phyloP scores from a whole-genome alignment of 176 grass and related monocot species.

The Cocos nucifera region DNA sequence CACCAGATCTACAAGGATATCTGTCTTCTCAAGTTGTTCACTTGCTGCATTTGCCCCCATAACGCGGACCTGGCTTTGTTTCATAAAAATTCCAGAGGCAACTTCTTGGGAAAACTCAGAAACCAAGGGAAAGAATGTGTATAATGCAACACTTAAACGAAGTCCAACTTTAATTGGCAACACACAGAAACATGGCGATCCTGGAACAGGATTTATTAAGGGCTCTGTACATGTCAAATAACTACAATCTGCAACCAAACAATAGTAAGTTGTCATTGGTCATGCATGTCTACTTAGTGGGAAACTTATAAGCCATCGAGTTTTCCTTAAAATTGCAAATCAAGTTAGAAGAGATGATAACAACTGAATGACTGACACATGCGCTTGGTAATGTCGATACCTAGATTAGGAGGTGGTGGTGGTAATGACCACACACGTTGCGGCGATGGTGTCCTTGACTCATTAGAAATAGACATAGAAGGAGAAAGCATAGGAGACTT shows the following conservation, averaged over 20 bases:
- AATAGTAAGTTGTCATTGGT: neutral
- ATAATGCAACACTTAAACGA: constrained; percentile 63
- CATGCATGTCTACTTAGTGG: no score
- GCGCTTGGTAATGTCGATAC: constrained; percentile 17
- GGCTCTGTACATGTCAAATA: constrained; percentile 67
- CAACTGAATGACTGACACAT: neutral
- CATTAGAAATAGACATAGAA: constrained; percentile 29
- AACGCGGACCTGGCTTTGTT: constrained; percentile 63
- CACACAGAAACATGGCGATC: constrained; percentile 83
- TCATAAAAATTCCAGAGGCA: constrained; percentile 68
- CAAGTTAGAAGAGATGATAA: neutral
- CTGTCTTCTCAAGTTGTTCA: constrained; percentile 72
- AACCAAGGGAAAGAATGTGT: constrained; percentile 88
- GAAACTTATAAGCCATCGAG: no score
- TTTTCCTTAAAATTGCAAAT: no score
- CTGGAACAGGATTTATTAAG: constrained; percentile 54
- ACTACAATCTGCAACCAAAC: constrained; percentile 61
- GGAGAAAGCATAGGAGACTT: constrained; percentile 54
- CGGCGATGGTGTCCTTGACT: constrained; percentile 41
- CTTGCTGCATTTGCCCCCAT: constrained; percentile 92
- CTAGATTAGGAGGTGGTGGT: constrained; percentile 86
- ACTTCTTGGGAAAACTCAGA: constrained; percentile 79
- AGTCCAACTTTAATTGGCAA: constrained; percentile 91
- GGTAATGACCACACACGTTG: constrained; percentile 71
- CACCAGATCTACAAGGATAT: constrained; percentile 77